Evolutionary conservation across 2,329 filamentous ascomycete genomes (phyloP), one percentile per base, ranked within the genome.

Genomic region (Stromatinia cepivora): DNA sequence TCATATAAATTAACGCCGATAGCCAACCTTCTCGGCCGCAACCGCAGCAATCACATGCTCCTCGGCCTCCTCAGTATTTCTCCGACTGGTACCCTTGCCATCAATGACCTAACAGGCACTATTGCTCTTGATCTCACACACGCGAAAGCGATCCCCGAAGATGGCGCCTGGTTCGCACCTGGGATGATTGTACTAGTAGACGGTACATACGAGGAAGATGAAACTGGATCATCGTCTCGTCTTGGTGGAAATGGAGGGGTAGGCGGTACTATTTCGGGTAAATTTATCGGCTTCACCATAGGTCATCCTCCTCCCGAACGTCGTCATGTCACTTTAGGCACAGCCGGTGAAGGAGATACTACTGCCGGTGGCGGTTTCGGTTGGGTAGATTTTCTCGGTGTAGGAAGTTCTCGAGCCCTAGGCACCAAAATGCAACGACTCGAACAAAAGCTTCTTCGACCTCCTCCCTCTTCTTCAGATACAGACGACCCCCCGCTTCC

Each of bases 131-230:
- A 98, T 74, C 81, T 98, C 15, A 86, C 88, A 28, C 91, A 94
- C 76, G 92, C 94, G 0, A 88, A 89, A 31, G 88, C 91, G 20
- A 90, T 97, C 68, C 94, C 94, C 0, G 89, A 93, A 71, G 90
- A 94, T 77, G 93, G 92, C 34, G 90, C 92, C 5, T 99, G 93
- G 91, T 97, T 97, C 77, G 89, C 90, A 7, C 94, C 95, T 0
- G 96, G 96, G 4, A 98, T 98, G 93, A 92, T 99, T 61, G 92
- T 98, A 4, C 85, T 99, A 0, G 88, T 97, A 0, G 95, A 99
- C 76, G 95, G 95, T 9, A 89, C 94, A n/a, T 99, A 99, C 77
- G 93, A 97, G 78, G 95, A 98, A 79, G 93, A 97, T 75, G 92
- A 93, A 71, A 86, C 89, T 72, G 89, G 87, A 28, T 81, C 84